These are phyloP conservation scores for Emericellopsis terricola DNA, from an alignment of 495 filamentous ascomycete genomes.

Conservation along the genomic window DNA sequence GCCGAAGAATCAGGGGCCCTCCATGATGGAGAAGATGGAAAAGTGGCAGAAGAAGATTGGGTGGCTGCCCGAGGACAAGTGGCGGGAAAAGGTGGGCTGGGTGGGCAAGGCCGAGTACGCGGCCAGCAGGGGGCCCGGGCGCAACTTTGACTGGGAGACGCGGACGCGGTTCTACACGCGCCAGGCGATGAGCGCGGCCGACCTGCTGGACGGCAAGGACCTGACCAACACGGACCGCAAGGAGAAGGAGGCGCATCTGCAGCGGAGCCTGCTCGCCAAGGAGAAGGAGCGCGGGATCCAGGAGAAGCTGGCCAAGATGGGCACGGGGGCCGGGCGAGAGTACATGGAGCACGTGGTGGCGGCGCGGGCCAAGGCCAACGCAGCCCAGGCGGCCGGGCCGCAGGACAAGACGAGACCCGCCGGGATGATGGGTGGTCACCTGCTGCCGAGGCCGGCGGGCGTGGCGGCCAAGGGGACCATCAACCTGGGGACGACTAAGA, in stretches of 20 bases:
- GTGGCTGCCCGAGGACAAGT: background rate
- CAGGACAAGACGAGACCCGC: background rate
- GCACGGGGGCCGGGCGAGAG: conserved; percentile 53
- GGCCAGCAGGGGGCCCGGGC: no score
- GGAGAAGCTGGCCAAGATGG: conserved; percentile 40
- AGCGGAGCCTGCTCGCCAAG: conserved; percentile 46
- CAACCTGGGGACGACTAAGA: conserved; percentile 55
- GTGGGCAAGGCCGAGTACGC: no score
- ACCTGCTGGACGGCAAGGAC: conserved; percentile 49
- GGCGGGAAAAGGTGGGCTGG: no score
- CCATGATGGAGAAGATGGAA: conserved; percentile 16
- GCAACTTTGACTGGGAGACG: conserved; percentile 38
- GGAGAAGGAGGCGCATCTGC: conserved; percentile 46
- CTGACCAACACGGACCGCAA: conserved; percentile 29
- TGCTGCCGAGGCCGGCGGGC: background rate
- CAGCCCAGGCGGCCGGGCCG: conserved; percentile 1
- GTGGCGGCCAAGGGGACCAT: conserved; percentile 33
- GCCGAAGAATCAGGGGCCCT: conserved; percentile 2
- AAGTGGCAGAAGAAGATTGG: background rate
- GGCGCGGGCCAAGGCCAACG: background rate
- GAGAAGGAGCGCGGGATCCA: conserved; percentile 73
- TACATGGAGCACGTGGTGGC: conserved; percentile 43
- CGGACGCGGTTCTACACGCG: conserved; percentile 42
- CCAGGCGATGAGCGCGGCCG: conserved; percentile 32
- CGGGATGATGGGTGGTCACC: background rate